Evolutionary conservation across 371 early-diverging fungal species (phyloP), one percentile per base, ranked within the genome.

Genomic region (Actinomortierella wolfii): DNA sequence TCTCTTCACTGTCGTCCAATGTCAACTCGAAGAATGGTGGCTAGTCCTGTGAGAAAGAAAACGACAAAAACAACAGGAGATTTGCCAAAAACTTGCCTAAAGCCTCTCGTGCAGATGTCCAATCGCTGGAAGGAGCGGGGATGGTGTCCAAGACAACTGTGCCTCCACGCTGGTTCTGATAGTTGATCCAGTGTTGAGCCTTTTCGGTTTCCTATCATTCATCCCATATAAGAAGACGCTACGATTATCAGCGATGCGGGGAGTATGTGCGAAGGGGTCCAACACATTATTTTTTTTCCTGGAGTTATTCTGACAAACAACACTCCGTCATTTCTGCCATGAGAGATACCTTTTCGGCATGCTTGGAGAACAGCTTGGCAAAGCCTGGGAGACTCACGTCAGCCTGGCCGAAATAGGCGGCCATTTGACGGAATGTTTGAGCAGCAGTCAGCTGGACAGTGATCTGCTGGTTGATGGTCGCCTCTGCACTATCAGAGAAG

Each of bases 401-500:
- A 24, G 81, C 80, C 25, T 79, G 76, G 44, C 78, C 81, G 44
- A 81, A 80, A 81, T 81, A 88, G 20, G 84, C 77, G 18, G 86
- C 76, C 80, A 88, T 83, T 55, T 85, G 79, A 18, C 82, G 70
- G 50, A 86, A 88, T 18, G 79, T 81, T 53, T 84, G 83, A 51
- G 84, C 80, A 41, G 86, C 88, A 28, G 80, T 76, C 56, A 85
- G 68, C 63, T 88, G 86, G 57, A 81, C 80, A 53, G 83, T 79
- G 50, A 88, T 81, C 61, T 88, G 86, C 51, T 81, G 78, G 57
- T 88, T 88, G 68, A 88, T 75, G 51, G 80, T 79, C 55, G 85
- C 84, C 59, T 88, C 86, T 39, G 83, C 79, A 51, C 79, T 61
- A 29, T 71, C 77, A 24, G 85, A 61, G 57, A 83, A 88, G 76